Evolutionary conservation across 352 stramenopile species (phyloP), one percentile per base, ranked within the genome.

Genomic region (Phytophthora kernoviae): DNA sequence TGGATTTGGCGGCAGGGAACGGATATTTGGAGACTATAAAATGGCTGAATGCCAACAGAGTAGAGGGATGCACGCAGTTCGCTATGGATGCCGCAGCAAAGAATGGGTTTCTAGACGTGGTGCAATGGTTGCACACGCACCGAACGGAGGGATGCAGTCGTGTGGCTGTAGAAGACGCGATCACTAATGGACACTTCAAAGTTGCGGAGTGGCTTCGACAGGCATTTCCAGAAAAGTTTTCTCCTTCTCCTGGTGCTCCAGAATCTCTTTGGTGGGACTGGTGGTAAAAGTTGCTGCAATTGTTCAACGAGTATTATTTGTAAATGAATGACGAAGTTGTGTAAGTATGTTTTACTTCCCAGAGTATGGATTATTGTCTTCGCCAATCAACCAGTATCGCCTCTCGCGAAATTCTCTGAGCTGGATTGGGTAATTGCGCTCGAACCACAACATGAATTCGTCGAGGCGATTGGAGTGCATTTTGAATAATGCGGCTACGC

Each of bases 171-270:
- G 68, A 77, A 10, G 33, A 76, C 21, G 76, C 79, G 4, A 72
- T 75, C 5, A 68, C 55, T 11, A 80, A 71, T 26, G 72, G 72
- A 2, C 63, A 81, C 40, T 61, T 84, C n/a, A 6, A 63, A 2
- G 52, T 81, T 21, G 58, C 79, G 6, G 30, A 69, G 40, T 81
- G 68, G 68, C 65, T 84, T 43, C 37, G 37, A 43, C 37, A 43
- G 37, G 18, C 15, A 43, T 43, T 21, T 9, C 37, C 37, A 43
- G 37, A 43, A 17, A 43, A 43, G n/a, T 43, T 43, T 17, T 15
- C 37, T 43, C 37, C 37, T 21, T 43, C 37, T 8, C 37, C 37
- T 7, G 15, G 15, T 4, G 2, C 65, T 34, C 32, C 24, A 30
- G 24, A 30, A 6, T n/a, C 18, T 10, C 30, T 47, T 37, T 27